Evolutionary conservation across 805 yeast genomes (phyloP), one percentile per base, ranked within the genome.

Genomic region (Brettanomyces naardenensis): DNA sequence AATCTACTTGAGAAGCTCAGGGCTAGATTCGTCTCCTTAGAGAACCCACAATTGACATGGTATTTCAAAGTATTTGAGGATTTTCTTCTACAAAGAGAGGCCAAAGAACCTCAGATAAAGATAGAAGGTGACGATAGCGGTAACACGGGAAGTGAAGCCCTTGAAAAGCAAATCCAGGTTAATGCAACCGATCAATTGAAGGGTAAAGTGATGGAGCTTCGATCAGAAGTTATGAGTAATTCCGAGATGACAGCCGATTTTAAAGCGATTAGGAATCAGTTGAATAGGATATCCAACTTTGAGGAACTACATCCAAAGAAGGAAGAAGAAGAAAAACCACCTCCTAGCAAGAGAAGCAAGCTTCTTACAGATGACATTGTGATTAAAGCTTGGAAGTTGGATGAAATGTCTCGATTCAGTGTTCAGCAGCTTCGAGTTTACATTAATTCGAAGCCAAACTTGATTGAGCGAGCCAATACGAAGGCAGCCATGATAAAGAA

Each of bases 1-100:
- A 44, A 38, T 6, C 37, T 62, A 10, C 45, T 47, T 5, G 48
- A 44, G 38, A 46, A 40, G 38, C 53, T 56, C 39, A 54, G 35
- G 36, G 51, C 43, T 19, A 31, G 27, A 1, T 79, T 65, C 47
- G 67, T 29, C 19, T 41, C 45, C 6, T 33, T 46, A 6, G 35
- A 69, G 18, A 84, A 83, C 50, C 94, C 95, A 0, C 62, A 71
- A 3, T 55, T 87, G 28, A 77, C 77, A 43, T 80, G 79, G 66
- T 83, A 79, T 50, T 78, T 75, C 56, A 71, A 73, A 40, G 59
- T 78, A 0, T 55, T 87, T 15, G 79, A 80, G 48, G 80, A 81
- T 37, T 72, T 74, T 40, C 66, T 84, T 14, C 59, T 87, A 35
- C 89, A 83, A 47, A 65, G 66, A 17, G 75, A 71, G 36, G 47